These are phyloP conservation scores for Puccinia coronata DNA, from an alignment of 1,284 basidiomycete species.

Conservation along the genomic window DNA sequence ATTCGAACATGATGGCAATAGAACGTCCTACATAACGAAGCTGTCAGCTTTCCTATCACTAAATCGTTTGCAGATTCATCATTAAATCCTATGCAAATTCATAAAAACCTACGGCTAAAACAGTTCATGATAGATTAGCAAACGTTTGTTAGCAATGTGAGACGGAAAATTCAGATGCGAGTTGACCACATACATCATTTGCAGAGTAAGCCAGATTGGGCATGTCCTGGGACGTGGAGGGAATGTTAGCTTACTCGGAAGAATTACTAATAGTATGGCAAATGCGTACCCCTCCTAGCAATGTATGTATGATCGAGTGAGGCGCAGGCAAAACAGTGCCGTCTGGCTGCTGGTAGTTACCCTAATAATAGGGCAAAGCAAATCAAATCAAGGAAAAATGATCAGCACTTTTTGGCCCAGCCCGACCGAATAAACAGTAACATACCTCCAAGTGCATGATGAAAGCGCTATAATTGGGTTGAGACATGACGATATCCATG, in stretches of 20 bases:
- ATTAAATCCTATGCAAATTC: background rate
- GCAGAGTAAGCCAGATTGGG: conserved; percentile 25
- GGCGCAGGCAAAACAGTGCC: conserved; percentile 20
- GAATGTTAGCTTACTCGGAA: background rate
- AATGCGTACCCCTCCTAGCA: conserved; percentile 36
- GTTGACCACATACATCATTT: conserved; percentile 33
- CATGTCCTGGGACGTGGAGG: conserved; percentile 17
- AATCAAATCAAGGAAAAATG: background rate
- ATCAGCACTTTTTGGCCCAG: background rate
- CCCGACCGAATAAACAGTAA: background rate
- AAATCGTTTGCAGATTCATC: too few relatives aligned
- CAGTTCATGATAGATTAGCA: background rate
- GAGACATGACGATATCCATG: background rate
- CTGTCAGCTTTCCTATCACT: background rate
- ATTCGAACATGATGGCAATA: conserved; percentile 5
- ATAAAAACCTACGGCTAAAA: conserved; percentile 22
- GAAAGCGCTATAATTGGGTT: conserved; percentile 26
- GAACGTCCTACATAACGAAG: background rate
- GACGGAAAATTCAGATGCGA: background rate
- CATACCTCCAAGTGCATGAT: conserved; percentile 31
- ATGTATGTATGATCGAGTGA: conserved; percentile 30
- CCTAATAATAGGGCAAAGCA: conserved; percentile 7
- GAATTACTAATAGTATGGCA: background rate
- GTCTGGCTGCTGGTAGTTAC: conserved; percentile 2
- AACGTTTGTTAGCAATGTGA: background rate